Evolutionary conservation across 106 monocot genomes (phyloP).

Genomic region (Phalaenopsis equestris): DNA sequence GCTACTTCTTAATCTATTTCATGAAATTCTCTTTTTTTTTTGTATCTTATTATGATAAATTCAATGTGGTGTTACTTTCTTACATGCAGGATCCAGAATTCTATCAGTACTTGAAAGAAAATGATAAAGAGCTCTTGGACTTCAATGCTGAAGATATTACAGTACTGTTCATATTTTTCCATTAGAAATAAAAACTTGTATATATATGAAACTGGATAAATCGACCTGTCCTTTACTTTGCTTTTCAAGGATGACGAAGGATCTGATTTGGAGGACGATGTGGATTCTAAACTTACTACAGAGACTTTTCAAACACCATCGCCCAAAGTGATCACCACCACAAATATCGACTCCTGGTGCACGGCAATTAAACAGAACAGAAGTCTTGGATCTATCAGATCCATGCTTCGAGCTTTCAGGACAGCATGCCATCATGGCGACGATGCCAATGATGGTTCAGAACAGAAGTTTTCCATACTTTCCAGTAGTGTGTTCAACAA

Average conservation of each 20-base stretch:
- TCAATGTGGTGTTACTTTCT: background rate
- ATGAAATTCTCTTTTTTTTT: background rate
- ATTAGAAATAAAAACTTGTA: conserved; percentile 3
- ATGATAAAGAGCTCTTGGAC: conserved; percentile 87
- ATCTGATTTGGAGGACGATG: conserved; percentile 44
- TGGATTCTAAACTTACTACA: conserved; percentile 8
- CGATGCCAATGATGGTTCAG: conserved; percentile 30
- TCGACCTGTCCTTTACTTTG: background rate
- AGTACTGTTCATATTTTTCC: conserved; percentile 25
- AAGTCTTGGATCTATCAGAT: conserved; percentile 47
- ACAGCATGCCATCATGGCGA: conserved; percentile 90
- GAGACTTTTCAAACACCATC: conserved; percentile 19
- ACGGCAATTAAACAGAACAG: conserved; percentile 37
- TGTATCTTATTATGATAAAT: background rate
- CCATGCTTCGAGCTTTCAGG: conserved; percentile 65
- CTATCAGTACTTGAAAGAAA: conserved; percentile 80
- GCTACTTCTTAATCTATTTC: background rate
- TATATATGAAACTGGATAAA: background rate
- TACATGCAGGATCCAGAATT: conserved; percentile 83
- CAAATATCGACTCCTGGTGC: conserved; percentile 85
- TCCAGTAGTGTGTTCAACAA: conserved; percentile 85
- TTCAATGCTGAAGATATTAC: conserved; percentile 71
- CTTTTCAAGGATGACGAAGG: conserved; percentile 36
- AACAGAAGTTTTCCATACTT: conserved; percentile 40
- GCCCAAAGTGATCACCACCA: conserved; percentile 65